Conservation (phyloP, 805 yeast species). For the Candida pseudofarinosa region DNA sequence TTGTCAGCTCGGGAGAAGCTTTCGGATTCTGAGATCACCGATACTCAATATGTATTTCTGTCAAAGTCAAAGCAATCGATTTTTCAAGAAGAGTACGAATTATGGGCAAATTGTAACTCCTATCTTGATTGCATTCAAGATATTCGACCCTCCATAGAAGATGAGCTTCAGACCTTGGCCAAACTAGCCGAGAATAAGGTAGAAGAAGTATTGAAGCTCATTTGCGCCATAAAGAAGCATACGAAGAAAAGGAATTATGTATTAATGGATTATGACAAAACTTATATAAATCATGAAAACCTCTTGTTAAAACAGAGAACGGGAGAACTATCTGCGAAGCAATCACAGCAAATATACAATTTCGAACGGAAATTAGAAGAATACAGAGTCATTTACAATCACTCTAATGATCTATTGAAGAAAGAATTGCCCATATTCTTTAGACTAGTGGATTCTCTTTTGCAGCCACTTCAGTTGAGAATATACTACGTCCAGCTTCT, state of each 20-base stretch:
- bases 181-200: slow-evolving; percentile 12
- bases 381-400: slow-evolving; percentile 24
- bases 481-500: slow-evolving; percentile 37
- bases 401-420: slow-evolving; percentile 36
- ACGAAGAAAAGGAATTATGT: slow-evolving; percentile 28
- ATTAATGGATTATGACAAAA: slow-evolving; percentile 35
- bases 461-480: slow-evolving; percentile 27
- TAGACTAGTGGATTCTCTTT: slow-evolving; percentile 23
- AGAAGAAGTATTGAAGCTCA: slow-evolving; percentile 10
- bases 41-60: slow-evolving; percentile 5
- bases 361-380: slow-evolving; percentile 24
- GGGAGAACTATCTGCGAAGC: slow-evolving; percentile 27
- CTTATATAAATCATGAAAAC: slow-evolving; percentile 23
- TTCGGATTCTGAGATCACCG: slow-evolving; percentile 1
- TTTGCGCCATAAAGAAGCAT: slow-evolving; percentile 21
- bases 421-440: slow-evolving; percentile 45
- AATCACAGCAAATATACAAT: slow-evolving; percentile 20
- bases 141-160: slow-evolving; percentile 10
- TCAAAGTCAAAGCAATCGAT: slow-evolving; percentile 4
- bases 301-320: slow-evolving; percentile 33
- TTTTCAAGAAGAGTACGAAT: slow-evolving; percentile 10
- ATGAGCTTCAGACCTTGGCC: slow-evolving; percentile 9
- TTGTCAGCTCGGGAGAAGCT: slow-evolving; percentile 7
- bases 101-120: slow-evolving; percentile 18
- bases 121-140: slow-evolving; percentile 15